phyloP scores from a whole-genome alignment of 2,329 filamentous ascomycete genomes.

The Trichoderma cornu-damae region DNA sequence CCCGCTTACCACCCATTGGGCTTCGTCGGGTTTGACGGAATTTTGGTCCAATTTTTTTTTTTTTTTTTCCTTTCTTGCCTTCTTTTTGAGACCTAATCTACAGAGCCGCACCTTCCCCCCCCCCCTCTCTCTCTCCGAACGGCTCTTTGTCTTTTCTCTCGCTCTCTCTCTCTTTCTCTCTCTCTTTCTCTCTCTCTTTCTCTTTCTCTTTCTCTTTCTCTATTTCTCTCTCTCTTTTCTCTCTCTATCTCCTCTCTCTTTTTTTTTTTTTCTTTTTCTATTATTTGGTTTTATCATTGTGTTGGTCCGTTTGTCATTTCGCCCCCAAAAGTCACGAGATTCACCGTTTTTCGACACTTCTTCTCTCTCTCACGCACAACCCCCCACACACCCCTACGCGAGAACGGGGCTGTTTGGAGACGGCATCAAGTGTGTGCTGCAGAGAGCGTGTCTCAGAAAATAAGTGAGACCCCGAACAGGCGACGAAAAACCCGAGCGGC shows the following conservation, averaged over 20 bases:
- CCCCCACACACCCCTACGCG: slow-evolving; percentile 13
- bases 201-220: not conserved
- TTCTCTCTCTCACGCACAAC: slow-evolving; percentile 2
- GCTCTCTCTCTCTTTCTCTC: not conserved
- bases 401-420: slow-evolving; percentile 5
- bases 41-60: not conserved
- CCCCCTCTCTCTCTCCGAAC: not conserved
- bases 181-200: too few species aligned
- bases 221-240: not conserved
- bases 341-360: slow-evolving; percentile 9
- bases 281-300: not conserved
- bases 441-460: slow-evolving; percentile 10
- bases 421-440: not conserved
- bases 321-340: slow-evolving; percentile 11
- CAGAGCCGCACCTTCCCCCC: too few species aligned
- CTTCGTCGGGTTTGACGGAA: slow-evolving; percentile 12
- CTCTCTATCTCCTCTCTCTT: not conserved
- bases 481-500: not conserved
- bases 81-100: not conserved
- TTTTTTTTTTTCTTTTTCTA: not conserved
- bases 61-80: not conserved
- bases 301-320: not conserved
- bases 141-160: not conserved
- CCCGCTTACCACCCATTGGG: not conserved
- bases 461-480: slow-evolving; percentile 10